These are phyloP conservation scores for Chaetomidium leptoderma DNA, from an alignment of 495 filamentous ascomycete genomes.

Conservation along the genomic window DNA sequence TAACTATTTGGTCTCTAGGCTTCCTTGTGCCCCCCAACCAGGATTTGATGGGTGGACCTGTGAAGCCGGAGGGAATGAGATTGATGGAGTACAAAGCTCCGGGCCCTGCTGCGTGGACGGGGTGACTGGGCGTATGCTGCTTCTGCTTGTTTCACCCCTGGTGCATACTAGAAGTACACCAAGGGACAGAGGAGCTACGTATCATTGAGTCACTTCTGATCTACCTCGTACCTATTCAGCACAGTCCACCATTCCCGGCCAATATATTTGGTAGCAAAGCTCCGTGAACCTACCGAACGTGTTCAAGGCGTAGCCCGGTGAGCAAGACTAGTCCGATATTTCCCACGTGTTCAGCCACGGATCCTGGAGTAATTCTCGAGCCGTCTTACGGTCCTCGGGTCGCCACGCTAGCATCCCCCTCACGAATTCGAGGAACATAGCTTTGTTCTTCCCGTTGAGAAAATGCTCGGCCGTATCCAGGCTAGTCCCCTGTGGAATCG, in stretches of 20 bases:
- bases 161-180: no score
- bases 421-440: constrained; percentile 43
- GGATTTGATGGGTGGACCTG: constrained; percentile 1
- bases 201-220: no score
- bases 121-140: constrained; percentile 2
- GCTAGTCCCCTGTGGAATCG: constrained; percentile 1
- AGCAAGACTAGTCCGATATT: background rate
- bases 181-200: no score
- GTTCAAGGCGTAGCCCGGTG: no score
- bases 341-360: constrained; percentile 29
- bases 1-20: background rate
- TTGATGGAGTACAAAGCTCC: constrained; percentile 21
- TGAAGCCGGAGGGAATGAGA: constrained; percentile 8
- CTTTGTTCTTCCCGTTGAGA: constrained; percentile 35
- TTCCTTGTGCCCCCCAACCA: constrained; percentile 10
- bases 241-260: no score
- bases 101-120: constrained; percentile 21
- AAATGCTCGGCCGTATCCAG: constrained; percentile 35
- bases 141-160: no score
- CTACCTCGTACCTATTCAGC: no score
- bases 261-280: no score
- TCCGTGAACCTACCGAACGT: no score
- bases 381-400: constrained; percentile 44
- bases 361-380: constrained; percentile 42
- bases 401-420: constrained; percentile 48